A percentile compares a stretch with the other conserved stretches of the same genome.
These are phyloP conservation scores for Yamadazyma sp. DNA, from an alignment of 805 yeast genomes.

Conservation along the genomic window DNA sequence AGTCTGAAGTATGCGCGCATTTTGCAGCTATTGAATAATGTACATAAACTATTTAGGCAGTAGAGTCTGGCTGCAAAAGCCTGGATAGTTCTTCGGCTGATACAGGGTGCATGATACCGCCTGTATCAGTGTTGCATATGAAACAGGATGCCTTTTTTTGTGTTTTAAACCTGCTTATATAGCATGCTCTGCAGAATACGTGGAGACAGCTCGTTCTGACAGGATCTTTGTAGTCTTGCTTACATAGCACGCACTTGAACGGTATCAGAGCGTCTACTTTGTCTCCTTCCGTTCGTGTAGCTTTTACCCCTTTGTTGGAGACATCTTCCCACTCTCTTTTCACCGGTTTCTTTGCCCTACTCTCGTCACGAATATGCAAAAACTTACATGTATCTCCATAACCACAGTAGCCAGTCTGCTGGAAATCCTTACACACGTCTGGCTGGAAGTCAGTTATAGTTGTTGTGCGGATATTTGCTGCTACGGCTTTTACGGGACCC, in stretches of 20 bases:
- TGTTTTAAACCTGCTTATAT: constrained; percentile 45
- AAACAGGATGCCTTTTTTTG: constrained; percentile 45
- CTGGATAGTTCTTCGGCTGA: constrained; percentile 1
- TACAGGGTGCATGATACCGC: constrained; percentile 54
- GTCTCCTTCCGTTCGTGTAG: constrained; percentile 8
- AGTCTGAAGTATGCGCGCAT: background rate
- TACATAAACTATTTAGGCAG: too few relatives aligned
- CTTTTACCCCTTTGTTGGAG: too few relatives aligned
- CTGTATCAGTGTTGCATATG: constrained; percentile 60
- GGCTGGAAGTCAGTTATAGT: constrained; percentile 84
- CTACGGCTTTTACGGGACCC: constrained; percentile 25
- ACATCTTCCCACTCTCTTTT: constrained; percentile 68
- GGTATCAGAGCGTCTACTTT: constrained; percentile 34
- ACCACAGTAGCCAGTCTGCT: constrained; percentile 92
- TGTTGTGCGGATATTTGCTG: constrained; percentile 55
- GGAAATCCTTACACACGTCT: constrained; percentile 90
- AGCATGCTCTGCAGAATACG: constrained; percentile 63
- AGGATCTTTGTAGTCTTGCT: constrained; percentile 52
- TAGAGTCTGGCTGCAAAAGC: background rate
- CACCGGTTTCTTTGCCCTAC: constrained; percentile 65
- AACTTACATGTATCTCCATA: constrained; percentile 97
- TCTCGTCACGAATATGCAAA: constrained; percentile 85
- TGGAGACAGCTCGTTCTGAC: constrained; percentile 63
- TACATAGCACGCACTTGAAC: constrained; percentile 63
- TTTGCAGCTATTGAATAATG: constrained; percentile 8